phyloP scores from a whole-genome alignment of 768 basidiomycete species.

The Calvatia gigantea region DNA sequence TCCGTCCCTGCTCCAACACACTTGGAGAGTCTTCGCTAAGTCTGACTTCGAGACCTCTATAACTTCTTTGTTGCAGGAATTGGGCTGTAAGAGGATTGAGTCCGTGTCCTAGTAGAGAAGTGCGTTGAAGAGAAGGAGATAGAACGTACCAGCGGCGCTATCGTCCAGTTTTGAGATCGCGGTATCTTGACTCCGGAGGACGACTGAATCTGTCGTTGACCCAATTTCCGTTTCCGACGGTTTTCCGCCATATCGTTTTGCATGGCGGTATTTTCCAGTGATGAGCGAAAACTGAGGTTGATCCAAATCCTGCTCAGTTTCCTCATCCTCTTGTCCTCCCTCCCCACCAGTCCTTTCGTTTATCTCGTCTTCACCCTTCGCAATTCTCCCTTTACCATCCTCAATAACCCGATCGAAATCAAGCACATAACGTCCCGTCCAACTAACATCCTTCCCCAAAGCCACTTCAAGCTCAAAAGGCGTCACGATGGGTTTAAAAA shows the following conservation, averaged over 20 bases:
- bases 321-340: conserved; percentile 23
- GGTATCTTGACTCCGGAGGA: conserved; percentile 62
- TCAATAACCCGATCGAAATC: conserved; percentile 64
- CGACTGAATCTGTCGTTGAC: conserved; percentile 33
- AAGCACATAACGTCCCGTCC: conserved; percentile 77
- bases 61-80: conserved; percentile 72
- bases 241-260: conserved; percentile 56
- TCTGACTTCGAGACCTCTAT: conserved; percentile 76
- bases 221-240: neutral
- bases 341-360: conserved; percentile 7
- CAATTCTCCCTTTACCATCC: conserved; percentile 1
- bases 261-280: conserved; percentile 82
- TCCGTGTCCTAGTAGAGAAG: conserved; percentile 1
- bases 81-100: conserved; percentile 41
- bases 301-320: conserved; percentile 53
- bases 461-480: conserved; percentile 89
- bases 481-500: conserved; percentile 86
- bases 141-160: conserved; percentile 65
- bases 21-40: conserved; percentile 78
- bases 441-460: conserved; percentile 62
- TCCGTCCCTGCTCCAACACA: conserved; percentile 83
- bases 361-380: neutral
- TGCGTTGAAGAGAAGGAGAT: neutral
- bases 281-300: conserved; percentile 81
- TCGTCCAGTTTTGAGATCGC: conserved; percentile 52